Evolutionary conservation across 768 basidiomycete species (phyloP), one percentile per base, ranked within the genome.

Genomic region (Strobilomyces dryophilus): DNA sequence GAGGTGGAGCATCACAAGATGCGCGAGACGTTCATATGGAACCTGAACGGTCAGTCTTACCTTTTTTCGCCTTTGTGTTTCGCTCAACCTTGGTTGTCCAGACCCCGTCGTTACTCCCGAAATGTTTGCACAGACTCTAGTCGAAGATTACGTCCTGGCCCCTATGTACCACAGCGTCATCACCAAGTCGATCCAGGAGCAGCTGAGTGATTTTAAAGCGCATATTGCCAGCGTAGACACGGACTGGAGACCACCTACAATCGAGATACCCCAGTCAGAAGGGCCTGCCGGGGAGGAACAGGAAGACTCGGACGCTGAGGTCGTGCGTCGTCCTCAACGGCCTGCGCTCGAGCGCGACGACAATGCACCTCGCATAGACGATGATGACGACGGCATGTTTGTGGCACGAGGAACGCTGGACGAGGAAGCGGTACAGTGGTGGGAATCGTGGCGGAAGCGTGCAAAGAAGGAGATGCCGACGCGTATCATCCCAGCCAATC

Each of bases 11-110:
- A 91, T 63, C 86, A 90, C 65, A 90, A 87, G 72, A 86, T 98
- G 77, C 83, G 93, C 26, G 97, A 99, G 66, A 93, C 95, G 0
- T 98, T 98, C 71, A 81, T 97, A 42, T 99, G 95, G 97, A 97
- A 99, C 64, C 71, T 95, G 42, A 88, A 89, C 58, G 95, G 95
- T 97, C 51, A n/a, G 82, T 74, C 43, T 27, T 2, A 6, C 18
- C 8, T 2, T 42, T 36, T 20, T 45, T 26, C 10, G 8, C 5
- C 24, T 3, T 32, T 11, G 29, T 6, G 36, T 21, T 34, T 48
- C 29, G 40, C 37, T 42, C 45, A 52, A 14, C 31, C 11, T 20
- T 40, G 26, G 40, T 49, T 7, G 31, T 51, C 36, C 18, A 97
- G 95, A 98, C 70, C 85, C 91, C 1, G 73, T 93, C 45, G 83